These are phyloP conservation scores for Butyriboletus loyo DNA, from an alignment of 768 basidiomycete genomes.

Conservation along the genomic window DNA sequence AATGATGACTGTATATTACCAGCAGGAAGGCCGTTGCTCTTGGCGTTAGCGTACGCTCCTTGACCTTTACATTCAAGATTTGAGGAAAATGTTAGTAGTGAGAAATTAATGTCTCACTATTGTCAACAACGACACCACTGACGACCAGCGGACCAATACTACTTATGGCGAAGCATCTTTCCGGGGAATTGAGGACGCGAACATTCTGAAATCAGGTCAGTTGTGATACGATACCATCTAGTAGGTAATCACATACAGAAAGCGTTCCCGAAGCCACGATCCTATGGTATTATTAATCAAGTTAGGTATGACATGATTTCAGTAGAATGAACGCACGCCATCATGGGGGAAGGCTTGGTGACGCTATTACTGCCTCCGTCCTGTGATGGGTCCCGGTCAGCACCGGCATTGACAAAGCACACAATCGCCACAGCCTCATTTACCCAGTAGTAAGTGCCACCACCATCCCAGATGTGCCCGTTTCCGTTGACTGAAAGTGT, in stretches of 20 bases:
- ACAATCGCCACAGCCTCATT: neutral
- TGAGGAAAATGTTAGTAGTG: neutral
- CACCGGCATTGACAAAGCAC: neutral
- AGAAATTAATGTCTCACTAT: conserved; percentile 41
- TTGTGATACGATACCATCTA: neutral
- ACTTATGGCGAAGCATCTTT: conserved; percentile 30
- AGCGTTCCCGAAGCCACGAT: conserved; percentile 41
- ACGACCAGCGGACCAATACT: conserved; percentile 38
- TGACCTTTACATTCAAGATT: conserved; percentile 36
- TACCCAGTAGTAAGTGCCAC: conserved; percentile 45
- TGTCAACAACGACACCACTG: conserved; percentile 47
- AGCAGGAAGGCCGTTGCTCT: conserved; percentile 47
- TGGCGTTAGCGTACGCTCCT: conserved; percentile 49
- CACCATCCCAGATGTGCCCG: conserved; percentile 39
- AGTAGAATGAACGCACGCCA: conserved; percentile 28
- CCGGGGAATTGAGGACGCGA: conserved; percentile 41
- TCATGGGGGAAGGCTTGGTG: conserved; percentile 38
- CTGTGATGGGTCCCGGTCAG: conserved; percentile 16
- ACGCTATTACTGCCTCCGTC: conserved; percentile 23
- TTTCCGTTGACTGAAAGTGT: conserved; percentile 37
- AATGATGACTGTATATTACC: conserved; percentile 26
- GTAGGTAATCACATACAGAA: conserved; percentile 22
- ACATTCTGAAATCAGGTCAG: conserved; percentile 24
- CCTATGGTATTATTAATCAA: conserved; percentile 24
- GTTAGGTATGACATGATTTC: neutral